Base-by-base conservation (phyloP, 1,139 yeast genomes). In the Magnusiomyces sp. region DNA sequence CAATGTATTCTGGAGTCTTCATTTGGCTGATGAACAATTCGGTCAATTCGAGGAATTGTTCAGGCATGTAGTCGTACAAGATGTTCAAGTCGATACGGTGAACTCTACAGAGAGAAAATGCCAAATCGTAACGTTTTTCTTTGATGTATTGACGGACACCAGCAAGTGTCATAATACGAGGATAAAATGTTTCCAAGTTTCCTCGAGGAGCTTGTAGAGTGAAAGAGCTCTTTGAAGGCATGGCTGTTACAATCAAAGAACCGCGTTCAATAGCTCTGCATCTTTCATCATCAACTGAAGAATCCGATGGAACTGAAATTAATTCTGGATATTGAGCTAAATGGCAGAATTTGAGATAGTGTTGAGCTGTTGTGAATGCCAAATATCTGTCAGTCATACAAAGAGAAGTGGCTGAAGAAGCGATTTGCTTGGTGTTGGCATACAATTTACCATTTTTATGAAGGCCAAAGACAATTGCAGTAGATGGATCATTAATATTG, bases 121-220 rank as follows among this genome's bases (percentile, higher is more conserved):
- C 98, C 20, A 74, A 73, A 49, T 70, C 72, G 61, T 84, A 94
- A 40, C 79, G 70, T 54, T 70, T 71, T 0, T 70, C 68, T 38
- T 74, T 72, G 55, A 94, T 87, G 59, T 76, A 75, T 46, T 76
- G 72, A 58, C 98, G 76, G 16, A 94, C 94, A 17, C 84, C 95
- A 11, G 88, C 76, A 46, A 94, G 71, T 13, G 92, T 95, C 85
- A 92, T 81, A 45, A 92, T 85, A 65, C 98, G 76, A 10, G 99
- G 98, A 61, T 80, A 83, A 33, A 94, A 84, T 0, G 97, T 89
- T 66, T 94, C 99, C 57, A 92, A 71, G 60, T 94, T 94, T 54
- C 99, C 99, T 65, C 99, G 77, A 53, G 95, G 95, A 2, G 97
- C 97, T 66, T 94, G 96, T 50, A 94, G 72, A 2, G 87, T 81